Conservation (phyloP, 176 grass and related monocot genomes). For the Otatea glauca region DNA sequence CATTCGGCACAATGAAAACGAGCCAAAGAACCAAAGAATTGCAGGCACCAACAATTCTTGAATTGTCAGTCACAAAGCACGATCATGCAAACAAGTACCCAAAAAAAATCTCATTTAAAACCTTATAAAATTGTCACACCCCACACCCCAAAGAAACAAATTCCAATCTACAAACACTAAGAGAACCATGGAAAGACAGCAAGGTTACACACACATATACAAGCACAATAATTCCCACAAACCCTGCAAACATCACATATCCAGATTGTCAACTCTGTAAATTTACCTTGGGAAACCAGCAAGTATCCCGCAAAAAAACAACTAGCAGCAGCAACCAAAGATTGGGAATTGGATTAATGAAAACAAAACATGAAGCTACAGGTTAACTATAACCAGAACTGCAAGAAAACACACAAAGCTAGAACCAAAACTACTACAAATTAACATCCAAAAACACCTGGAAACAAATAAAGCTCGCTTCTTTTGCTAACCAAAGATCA, state of each 20-base stretch:
- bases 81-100: neutral
- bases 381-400: neutral
- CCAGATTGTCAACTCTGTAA: neutral
- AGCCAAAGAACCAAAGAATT: neutral
- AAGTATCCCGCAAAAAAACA: neutral
- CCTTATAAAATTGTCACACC: neutral
- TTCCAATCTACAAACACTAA: neutral
- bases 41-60: neutral
- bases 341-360: neutral
- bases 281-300: neutral
- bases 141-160: neutral
- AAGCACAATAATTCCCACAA: neutral
- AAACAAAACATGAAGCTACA: slow-evolving; percentile 4
- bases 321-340: neutral
- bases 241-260: neutral
- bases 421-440: neutral
- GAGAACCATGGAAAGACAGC: neutral
- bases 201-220: neutral
- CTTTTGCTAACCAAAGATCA: slow-evolving; percentile 10
- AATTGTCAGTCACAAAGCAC: neutral
- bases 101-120: neutral
- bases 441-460: neutral
- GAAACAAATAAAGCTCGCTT: neutral
- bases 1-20: neutral
- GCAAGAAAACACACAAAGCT: neutral